These are phyloP conservation scores for Cercospora brassicicola DNA, from an alignment of 2,329 filamentous ascomycete genomes.

Conservation along the genomic window DNA sequence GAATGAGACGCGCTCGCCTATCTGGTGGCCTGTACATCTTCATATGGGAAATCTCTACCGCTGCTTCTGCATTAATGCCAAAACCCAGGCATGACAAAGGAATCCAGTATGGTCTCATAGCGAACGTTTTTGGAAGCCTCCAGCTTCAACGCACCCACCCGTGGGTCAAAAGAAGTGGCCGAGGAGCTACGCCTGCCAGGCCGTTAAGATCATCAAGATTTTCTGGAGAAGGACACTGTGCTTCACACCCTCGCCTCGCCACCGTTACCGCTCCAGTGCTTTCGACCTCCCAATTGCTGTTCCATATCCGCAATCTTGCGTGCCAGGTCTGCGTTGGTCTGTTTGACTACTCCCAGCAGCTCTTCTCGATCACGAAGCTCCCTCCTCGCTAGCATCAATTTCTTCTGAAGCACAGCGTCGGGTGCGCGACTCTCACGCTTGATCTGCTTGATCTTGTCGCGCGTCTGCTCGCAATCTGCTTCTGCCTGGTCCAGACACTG, in stretches of 20 bases:
- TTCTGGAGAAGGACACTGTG: not conserved
- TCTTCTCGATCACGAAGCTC: slow-evolving; percentile 11
- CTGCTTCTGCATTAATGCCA: not conserved
- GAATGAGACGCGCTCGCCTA: not conserved
- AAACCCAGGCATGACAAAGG: not conserved
- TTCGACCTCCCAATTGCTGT: not conserved
- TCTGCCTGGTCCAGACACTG: slow-evolving; percentile 1
- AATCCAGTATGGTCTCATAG: not conserved
- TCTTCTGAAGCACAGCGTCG: not conserved
- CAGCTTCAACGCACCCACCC: not conserved
- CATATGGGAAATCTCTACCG: not conserved
- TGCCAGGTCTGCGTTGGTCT: slow-evolving; percentile 11
- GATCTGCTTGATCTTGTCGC: slow-evolving; percentile 6
- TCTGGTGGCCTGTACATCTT: not conserved
- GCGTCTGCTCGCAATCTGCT: slow-evolving; percentile 7
- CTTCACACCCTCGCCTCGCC: not conserved
- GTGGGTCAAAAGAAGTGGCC: not conserved
- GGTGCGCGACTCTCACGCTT: not conserved
- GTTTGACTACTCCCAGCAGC: slow-evolving; percentile 1
- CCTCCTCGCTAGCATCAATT: not conserved
- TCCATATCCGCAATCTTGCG: slow-evolving; percentile 11
- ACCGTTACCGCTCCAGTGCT: not conserved
- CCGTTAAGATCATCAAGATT: not conserved
- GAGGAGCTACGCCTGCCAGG: slow-evolving; percentile 4
- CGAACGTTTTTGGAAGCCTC: not conserved